phyloP scores from a whole-genome alignment of 2,329 filamentous ascomycete species.

The Penicillium griseofulvum region DNA sequence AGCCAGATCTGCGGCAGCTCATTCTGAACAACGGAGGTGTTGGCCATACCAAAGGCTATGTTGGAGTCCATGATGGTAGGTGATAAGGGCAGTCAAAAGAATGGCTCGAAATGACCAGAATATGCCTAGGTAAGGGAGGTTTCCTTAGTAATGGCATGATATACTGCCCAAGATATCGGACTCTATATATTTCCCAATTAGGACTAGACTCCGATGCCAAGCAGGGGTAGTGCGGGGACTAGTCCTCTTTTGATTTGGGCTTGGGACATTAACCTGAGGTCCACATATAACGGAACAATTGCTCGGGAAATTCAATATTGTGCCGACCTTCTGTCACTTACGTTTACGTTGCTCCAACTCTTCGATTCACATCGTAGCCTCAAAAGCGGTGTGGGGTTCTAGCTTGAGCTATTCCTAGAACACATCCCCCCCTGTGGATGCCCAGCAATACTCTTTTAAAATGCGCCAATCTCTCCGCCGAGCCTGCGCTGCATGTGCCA shows the following conservation, averaged over 20 bases:
- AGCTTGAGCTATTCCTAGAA: neutral
- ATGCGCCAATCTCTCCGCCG: conserved; percentile 59
- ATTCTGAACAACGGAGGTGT: conserved; percentile 10
- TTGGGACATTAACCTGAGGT: neutral
- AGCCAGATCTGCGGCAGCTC: conserved; percentile 9
- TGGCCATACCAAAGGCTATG: conserved; percentile 12
- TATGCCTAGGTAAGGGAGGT: neutral
- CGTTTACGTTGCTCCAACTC: neutral
- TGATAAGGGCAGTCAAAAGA: neutral
- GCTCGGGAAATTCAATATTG: neutral
- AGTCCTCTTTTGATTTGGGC: conserved; percentile 20
- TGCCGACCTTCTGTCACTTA: neutral
- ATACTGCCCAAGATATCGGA: neutral
- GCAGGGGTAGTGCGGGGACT: conserved; percentile 17
- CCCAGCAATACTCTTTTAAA: conserved; percentile 9
- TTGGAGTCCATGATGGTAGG: neutral
- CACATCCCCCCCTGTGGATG: neutral
- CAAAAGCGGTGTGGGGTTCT: neutral
- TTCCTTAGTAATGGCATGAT: neutral
- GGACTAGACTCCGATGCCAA: conserved; percentile 25
- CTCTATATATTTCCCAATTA: conserved; percentile 12
- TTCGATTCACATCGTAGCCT: neutral
- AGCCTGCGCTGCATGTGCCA: conserved; percentile 57
- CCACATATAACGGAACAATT: neutral
- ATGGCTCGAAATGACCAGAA: neutral